Conservation (phyloP, 176 grass and related monocot genomes). For the Chloris gayana region DNA sequence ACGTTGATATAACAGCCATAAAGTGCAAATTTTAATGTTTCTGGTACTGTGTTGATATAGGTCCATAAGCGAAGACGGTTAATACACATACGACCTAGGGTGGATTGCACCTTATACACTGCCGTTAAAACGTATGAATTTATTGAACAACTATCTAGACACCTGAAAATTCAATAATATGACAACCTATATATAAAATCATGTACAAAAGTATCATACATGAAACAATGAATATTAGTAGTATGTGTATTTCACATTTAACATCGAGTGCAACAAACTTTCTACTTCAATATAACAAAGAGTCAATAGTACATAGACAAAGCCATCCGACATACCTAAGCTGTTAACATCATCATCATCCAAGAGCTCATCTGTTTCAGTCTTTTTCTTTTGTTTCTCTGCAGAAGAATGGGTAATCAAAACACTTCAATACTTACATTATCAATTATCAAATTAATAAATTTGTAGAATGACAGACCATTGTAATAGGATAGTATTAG, state of each 20-base stretch:
- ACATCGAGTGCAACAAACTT: background rate
- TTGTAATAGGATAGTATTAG: slow-evolving; percentile 70
- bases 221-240: background rate
- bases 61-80: background rate
- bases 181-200: background rate
- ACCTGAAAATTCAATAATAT: background rate
- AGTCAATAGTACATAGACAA: background rate
- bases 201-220: background rate
- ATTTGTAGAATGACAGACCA: slow-evolving; percentile 50
- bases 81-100: background rate
- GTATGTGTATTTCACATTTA: background rate
- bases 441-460: slow-evolving; percentile 13
- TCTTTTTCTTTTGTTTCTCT: slow-evolving; percentile 42
- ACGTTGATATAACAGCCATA: too few relatives aligned
- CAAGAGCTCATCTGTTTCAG: slow-evolving; percentile 58
- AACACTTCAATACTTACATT: background rate
- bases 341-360: slow-evolving; percentile 48
- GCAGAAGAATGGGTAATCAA: slow-evolving; percentile 1
- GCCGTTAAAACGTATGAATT: background rate
- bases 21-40: background rate
- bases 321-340: slow-evolving; percentile 32
- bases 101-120: background rate
- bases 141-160: background rate
- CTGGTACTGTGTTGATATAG: background rate
- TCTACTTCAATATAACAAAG: slow-evolving; percentile 8